Base-by-base conservation (phyloP, 805 yeast genomes). In the Kregervanrija pseudodelftensis region DNA sequence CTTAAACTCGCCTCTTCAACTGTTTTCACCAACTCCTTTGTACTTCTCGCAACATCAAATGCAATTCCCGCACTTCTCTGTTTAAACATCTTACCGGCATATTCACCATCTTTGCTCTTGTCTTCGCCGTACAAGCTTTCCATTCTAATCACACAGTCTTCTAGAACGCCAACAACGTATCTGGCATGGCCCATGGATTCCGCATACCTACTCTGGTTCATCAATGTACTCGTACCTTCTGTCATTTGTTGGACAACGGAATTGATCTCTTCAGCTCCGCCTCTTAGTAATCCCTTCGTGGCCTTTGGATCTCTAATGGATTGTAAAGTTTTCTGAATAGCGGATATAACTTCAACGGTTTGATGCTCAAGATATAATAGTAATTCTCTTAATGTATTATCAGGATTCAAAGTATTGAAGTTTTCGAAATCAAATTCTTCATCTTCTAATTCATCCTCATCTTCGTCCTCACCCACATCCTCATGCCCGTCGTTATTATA, bases 1-100 rank as follows among this genome's bases (percentile, higher is more conserved):
- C 83, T 83, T 56, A 90, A 69, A 58, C 90, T 84, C 17, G 95
- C 95, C 60, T 90, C 97, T 61, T 91, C 97, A 5, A 91, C 96
- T 1, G 95, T 86, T 67, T 90, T 90, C 15, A 91, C 98, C 59
- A 91, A 74, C 64, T 91, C 98, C 63, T 90, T 91, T 5, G 97
- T 91, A 63, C 95, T 85, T 65, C 91, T 89, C 17, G 97, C 97
- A 66, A 91, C 86, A 62, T 91, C 98, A 67, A 89, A 91, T 30
- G 96, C 91, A 53, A 90, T 84, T 2, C 97, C 97, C 0, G 98
- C 98, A 52, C 91, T 76, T 57, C 97, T 77, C 65, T 91, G 97
- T 65, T 87, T 87, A 68, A 88, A 83, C 55, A 85, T 85, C 62
- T 85, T 84, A 59, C 88, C 95, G 2, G 96, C 96, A 59, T 75